Percentiles rank a stretch among this genome's conserved stretches.
These are phyloP conservation scores for Dendrocalamus sinicus DNA, from an alignment of 176 grass and related monocot genomes.

Conservation along the genomic window DNA sequence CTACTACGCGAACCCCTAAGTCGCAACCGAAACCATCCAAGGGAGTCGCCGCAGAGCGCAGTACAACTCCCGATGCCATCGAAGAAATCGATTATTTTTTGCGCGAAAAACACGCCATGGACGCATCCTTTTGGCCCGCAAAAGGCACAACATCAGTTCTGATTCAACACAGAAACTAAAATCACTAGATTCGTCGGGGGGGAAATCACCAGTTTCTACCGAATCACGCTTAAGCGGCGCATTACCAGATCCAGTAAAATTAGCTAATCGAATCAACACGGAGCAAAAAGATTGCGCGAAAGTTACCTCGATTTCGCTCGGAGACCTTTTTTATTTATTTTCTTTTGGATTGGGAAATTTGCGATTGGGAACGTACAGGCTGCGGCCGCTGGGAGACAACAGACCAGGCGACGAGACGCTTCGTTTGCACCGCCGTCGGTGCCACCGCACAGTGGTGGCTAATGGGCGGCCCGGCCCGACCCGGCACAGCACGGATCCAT, in stretches of 20 bases:
- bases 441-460: too few species aligned
- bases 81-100: neutral
- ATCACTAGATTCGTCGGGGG: neutral
- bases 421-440: slow-evolving; percentile 21
- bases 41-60: neutral
- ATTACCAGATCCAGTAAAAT: neutral
- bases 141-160: neutral
- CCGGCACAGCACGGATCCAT: too few species aligned
- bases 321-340: neutral
- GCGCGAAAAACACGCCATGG: neutral
- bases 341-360: neutral
- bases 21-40: neutral
- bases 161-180: neutral
- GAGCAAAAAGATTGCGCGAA: neutral
- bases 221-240: neutral
- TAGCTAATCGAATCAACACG: neutral
- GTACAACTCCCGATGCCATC: neutral
- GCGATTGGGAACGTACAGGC: neutral
- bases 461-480: too few species aligned
- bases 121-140: neutral
- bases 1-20: neutral
- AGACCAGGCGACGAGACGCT: neutral
- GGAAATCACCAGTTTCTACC: neutral
- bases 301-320: slow-evolving; percentile 33
- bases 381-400: slow-evolving; percentile 10